Evolutionary conservation across 2,329 filamentous ascomycete species (phyloP), one percentile per base, ranked within the genome.

Genomic region (Ambrosiella xylebori): DNA sequence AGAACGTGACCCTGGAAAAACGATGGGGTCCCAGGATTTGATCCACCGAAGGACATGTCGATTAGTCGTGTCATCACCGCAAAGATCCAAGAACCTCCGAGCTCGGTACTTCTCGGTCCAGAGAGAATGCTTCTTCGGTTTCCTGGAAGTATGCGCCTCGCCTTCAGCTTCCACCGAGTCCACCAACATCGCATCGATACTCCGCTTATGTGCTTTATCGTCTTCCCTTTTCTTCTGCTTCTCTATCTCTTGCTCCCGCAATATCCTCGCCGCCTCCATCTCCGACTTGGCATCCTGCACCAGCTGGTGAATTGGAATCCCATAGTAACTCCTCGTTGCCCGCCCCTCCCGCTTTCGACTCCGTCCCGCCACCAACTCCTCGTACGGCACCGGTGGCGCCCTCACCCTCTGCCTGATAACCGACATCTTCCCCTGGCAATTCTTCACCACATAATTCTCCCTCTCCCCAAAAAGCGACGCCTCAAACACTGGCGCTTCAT

Each of bases 91-190:
- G 65, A 97, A 98, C 64, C 83, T 91, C 61, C 82, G 81, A 36
- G 93, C 93, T 40, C 93, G 84, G 67, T 98, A 98, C 68, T 98
- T 98, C 67, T 98, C 93, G 0, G 91, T 95, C 93, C 93, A 98
- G 66, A 98, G 74, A 38, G 88, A 69, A 0, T 80, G 77, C 62
- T 70, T 73, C 60, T 72, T 76, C 0, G 69, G 65, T 61, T 71
- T 76, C 61, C 71, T 75, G 4, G 58, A 27, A 4, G 17, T 15
- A 35, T 3, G 27, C 27, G 13, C 35, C 9, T 41, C 3, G 3
- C 39, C 49, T 13, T 51, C 52, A 49, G 59, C 61, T 62, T 79
- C 76, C 13, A 76, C 68, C 1, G 76, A 75, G 19, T 64, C 69
- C 13, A 75, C 41, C 9, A 61, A 37, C 3, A 55, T 35, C 19